Evolutionary conservation across 768 basidiomycete species (phyloP).

Genomic region (Coprinopsis strossmayeri): DNA sequence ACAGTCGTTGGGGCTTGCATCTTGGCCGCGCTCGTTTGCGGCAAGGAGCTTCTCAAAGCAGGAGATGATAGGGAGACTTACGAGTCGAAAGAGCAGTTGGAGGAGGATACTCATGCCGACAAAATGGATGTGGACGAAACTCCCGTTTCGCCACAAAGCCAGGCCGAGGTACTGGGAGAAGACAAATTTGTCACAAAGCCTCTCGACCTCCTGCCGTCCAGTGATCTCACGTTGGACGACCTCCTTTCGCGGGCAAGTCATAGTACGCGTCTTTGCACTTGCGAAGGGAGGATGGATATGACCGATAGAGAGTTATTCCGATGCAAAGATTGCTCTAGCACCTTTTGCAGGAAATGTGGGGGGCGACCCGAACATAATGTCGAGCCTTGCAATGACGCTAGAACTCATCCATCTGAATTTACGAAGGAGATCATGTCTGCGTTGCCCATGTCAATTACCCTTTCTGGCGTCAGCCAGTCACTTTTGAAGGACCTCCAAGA

Average conservation of each 20-base stretch:
- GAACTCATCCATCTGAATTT: constrained; percentile 70
- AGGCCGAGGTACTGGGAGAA: constrained; percentile 64
- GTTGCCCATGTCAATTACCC: constrained; percentile 79
- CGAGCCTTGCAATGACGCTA: constrained; percentile 48
- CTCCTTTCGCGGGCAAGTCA: constrained; percentile 59
- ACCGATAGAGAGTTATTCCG: constrained; percentile 58
- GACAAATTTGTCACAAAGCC: constrained; percentile 56
- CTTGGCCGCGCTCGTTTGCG: constrained; percentile 69
- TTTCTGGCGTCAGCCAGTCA: constrained; percentile 42
- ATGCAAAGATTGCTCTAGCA: constrained; percentile 71
- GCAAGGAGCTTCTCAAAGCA: constrained; percentile 56
- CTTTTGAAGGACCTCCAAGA: constrained; percentile 47
- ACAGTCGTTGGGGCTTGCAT: constrained; percentile 93
- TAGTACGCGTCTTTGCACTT: constrained; percentile 80
- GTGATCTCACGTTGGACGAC: constrained; percentile 38
- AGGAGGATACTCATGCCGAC: constrained; percentile 25
- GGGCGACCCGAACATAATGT: constrained; percentile 88
- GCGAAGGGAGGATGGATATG: constrained; percentile 82
- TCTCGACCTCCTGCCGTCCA: constrained; percentile 60
- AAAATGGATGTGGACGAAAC: constrained; percentile 14
- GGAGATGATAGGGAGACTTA: constrained; percentile 65
- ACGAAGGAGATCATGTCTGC: constrained; percentile 69
- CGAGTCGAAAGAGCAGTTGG: constrained; percentile 49
- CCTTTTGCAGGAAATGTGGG: constrained; percentile 81
- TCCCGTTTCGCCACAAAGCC: constrained; percentile 12